Conservation (phyloP, 73 alveolate species). For the Paramecium biaurelia region DNA sequence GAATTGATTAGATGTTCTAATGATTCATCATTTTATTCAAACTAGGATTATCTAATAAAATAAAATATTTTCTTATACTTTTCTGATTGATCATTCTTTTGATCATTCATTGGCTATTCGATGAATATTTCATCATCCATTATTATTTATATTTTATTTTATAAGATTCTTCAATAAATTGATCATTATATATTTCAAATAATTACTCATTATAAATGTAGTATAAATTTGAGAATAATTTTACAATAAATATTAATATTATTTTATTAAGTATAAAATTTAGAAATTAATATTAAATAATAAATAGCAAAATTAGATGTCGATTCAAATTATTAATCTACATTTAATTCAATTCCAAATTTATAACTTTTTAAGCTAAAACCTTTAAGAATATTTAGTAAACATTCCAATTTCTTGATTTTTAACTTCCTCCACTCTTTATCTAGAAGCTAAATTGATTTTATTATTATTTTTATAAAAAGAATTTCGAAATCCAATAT, state of each 20-base stretch:
- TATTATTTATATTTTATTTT: background rate
- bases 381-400: background rate
- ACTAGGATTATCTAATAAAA: background rate
- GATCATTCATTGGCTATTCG: background rate
- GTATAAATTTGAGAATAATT: background rate
- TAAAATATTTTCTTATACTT: background rate
- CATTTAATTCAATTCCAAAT: background rate
- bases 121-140: background rate
- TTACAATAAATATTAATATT: background rate
- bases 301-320: background rate
- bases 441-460: background rate
- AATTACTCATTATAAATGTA: background rate
- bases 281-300: background rate
- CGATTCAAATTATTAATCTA: background rate
- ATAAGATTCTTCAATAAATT: slow-evolving; percentile 8
- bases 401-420: slow-evolving; percentile 12
- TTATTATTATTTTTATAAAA: background rate
- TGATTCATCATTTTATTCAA: background rate
- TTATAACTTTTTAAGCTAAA: background rate
- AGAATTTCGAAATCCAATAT: slow-evolving; percentile 38
- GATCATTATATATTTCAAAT: background rate
- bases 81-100: background rate
- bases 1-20: background rate
- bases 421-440: background rate
- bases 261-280: background rate